These are phyloP conservation scores for Schizothecium vesticola DNA, from an alignment of 495 filamentous ascomycete species.

Conservation along the genomic window DNA sequence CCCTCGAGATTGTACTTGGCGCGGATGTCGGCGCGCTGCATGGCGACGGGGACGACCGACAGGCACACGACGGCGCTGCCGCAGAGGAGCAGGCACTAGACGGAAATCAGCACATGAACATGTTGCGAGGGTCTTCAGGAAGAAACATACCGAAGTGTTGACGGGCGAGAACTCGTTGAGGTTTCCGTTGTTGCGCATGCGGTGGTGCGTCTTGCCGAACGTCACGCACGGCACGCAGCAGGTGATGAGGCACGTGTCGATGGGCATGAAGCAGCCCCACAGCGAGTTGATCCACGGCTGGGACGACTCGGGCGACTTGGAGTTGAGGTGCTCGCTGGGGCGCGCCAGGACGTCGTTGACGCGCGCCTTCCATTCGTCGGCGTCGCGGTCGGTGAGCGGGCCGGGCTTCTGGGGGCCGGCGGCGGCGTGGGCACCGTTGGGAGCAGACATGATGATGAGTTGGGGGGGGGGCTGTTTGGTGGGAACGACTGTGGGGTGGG, in stretches of 20 bases:
- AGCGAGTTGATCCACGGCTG: conserved; percentile 26
- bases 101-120: conserved; percentile 4
- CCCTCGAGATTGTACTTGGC: conserved; percentile 40
- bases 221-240: conserved; percentile 44
- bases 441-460: neutral
- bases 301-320: conserved; percentile 23
- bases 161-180: conserved; percentile 39
- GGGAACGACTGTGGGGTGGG: neutral
- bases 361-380: no score
- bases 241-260: conserved; percentile 34
- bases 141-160: conserved; percentile 37
- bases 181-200: conserved; percentile 33
- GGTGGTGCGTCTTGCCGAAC: conserved; percentile 44
- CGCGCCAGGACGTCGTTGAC: no score
- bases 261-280: conserved; percentile 36
- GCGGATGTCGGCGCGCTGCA: conserved; percentile 42
- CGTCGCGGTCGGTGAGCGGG: no score
- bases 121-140: no score
- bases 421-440: neutral
- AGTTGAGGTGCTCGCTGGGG: conserved; percentile 26
- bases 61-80: conserved; percentile 27
- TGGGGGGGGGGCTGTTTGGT: no score
- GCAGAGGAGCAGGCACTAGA: conserved; percentile 36
- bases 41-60: conserved; percentile 32
- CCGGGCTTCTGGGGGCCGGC: no score